phyloP scores from a whole-genome alignment of 345 rosid genomes.

The Chamaenerion angustifolium region DNA sequence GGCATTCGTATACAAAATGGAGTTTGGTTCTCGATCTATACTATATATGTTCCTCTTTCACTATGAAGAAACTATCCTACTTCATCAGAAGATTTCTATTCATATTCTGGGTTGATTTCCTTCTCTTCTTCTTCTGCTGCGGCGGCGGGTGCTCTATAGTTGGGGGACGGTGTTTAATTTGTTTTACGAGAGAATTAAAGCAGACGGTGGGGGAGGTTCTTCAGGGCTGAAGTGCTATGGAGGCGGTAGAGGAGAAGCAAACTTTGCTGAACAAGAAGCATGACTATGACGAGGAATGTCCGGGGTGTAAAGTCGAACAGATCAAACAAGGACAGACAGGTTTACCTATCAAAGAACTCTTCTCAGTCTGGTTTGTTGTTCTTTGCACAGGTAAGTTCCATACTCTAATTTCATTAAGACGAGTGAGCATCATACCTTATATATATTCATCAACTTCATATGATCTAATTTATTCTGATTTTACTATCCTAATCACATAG shows the following conservation, averaged over 20 bases:
- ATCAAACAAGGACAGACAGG: conserved; percentile 36
- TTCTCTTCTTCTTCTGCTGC: too few relatives aligned
- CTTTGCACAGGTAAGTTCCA: conserved; percentile 38
- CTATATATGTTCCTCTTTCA: too few relatives aligned
- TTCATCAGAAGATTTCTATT: too few relatives aligned
- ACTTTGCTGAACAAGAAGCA: conserved; percentile 41
- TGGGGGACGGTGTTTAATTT: too few relatives aligned
- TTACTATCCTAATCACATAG: too few relatives aligned
- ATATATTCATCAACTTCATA: background rate
- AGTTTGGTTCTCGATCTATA: too few relatives aligned
- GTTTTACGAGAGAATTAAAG: too few relatives aligned
- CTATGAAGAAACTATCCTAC: too few relatives aligned
- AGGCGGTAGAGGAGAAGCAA: conserved; percentile 29
- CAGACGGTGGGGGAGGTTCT: too few relatives aligned
- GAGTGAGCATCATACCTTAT: background rate
- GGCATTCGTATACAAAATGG: too few relatives aligned
- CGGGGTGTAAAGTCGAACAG: conserved; percentile 72
- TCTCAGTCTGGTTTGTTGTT: conserved; percentile 60
- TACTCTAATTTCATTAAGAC: background rate
- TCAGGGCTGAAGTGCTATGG: background rate
- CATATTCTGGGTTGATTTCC: too few relatives aligned
- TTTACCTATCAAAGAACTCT: conserved; percentile 42
- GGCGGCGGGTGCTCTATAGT: too few relatives aligned
- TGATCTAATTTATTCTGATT: background rate
- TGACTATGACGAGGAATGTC: conserved; percentile 29